A percentile compares a stretch with the other conserved stretches of the same genome.
These are phyloP conservation scores for Urostyla sp. DNA, from an alignment of 73 alveolate genomes.

Conservation along the genomic window DNA sequence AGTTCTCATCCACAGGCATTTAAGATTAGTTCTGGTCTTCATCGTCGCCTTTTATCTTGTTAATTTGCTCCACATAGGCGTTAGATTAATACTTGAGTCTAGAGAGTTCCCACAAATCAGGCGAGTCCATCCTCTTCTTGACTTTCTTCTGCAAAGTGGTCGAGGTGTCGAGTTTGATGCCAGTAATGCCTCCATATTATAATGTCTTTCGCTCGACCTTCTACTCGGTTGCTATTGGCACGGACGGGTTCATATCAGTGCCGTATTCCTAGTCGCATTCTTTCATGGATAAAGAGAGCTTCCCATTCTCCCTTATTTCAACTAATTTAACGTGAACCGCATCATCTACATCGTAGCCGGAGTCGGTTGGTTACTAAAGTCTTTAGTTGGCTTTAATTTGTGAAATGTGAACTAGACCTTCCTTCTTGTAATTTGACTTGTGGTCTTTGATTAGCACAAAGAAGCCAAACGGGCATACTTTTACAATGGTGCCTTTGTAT, in stretches of 20 bases:
- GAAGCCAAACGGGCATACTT: conserved; percentile 90
- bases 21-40: conserved; percentile 61
- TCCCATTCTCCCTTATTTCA: conserved; percentile 82
- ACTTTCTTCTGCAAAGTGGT: conserved; percentile 81
- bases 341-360: conserved; percentile 78
- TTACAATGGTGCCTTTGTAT: conserved; percentile 86
- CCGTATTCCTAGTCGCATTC: conserved; percentile 95
- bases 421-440: conserved; percentile 75
- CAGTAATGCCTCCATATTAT: conserved; percentile 88
- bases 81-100: conserved; percentile 88
- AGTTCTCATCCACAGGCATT: conserved; percentile 32
- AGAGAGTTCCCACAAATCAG: conserved; percentile 96
- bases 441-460: conserved; percentile 85
- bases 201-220: conserved; percentile 41
- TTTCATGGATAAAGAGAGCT: conserved; percentile 92
- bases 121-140: conserved; percentile 81
- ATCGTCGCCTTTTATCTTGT: conserved; percentile 1
- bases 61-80: conserved; percentile 70
- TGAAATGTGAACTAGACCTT: conserved; percentile 93
- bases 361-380: conserved; percentile 76
- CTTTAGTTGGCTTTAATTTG: conserved; percentile 78
- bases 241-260: conserved; percentile 75
- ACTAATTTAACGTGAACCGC: conserved; percentile 85
- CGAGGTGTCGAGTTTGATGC: conserved; percentile 84
- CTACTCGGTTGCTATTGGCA: conserved; percentile 37